Evolutionary conservation across 257 asterid species (phyloP).

Genomic region (Penstemon barbatus): DNA sequence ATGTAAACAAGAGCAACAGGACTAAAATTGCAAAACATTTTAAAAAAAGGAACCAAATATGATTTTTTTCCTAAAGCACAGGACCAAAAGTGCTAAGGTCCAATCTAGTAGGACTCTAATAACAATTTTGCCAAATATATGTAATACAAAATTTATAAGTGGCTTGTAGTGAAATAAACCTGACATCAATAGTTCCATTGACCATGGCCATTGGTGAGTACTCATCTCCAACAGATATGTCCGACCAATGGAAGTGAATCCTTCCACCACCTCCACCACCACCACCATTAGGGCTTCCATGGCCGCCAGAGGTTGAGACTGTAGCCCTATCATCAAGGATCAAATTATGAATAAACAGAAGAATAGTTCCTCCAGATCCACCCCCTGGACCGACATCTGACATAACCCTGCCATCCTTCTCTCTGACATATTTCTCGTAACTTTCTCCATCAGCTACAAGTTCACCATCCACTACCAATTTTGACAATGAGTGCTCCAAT

Average conservation of each 20-base stretch:
- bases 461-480: conserved; percentile 65
- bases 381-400: conserved; percentile 75
- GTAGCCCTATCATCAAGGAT: conserved; percentile 48
- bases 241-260: conserved; percentile 91
- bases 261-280: conserved; percentile 92
- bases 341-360: conserved; percentile 68
- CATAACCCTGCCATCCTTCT: conserved; percentile 37
- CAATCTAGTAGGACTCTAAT: too few species aligned
- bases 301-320: conserved; percentile 77
- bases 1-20: too few species aligned
- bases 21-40: too few species aligned
- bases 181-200: conserved; percentile 54
- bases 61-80: too few species aligned
- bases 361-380: conserved; percentile 93
- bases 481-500: conserved; percentile 64
- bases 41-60: too few species aligned
- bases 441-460: conserved; percentile 80
- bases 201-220: conserved; percentile 66
- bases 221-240: conserved; percentile 65
- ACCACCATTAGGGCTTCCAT: conserved; percentile 78
- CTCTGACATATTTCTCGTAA: conserved; percentile 44
- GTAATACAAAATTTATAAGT: conserved; percentile 11
- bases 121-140: too few species aligned
- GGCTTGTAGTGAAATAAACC: conserved; percentile 50
- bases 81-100: too few species aligned